A percentile compares a stretch with the other conserved stretches of the same genome.
These are phyloP conservation scores for Gloeopeniophorella convolvens DNA, from an alignment of 768 basidiomycete genomes.

Conservation along the genomic window DNA sequence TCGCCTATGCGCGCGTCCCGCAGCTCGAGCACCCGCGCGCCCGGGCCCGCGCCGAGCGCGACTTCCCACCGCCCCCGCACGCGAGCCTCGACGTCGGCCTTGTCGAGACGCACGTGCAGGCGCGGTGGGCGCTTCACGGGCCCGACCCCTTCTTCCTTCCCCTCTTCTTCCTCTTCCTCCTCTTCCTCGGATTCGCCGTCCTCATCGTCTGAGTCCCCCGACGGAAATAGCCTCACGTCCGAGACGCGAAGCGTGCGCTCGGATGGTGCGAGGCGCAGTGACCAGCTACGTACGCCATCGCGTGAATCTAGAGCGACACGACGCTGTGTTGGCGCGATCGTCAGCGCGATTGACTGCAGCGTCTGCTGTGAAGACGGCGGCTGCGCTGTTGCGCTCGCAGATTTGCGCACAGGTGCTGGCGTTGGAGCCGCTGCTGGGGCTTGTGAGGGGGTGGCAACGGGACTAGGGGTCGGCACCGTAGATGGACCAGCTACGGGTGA, in stretches of 20 bases:
- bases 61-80: slow-evolving; percentile 53
- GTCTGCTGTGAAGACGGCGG: slow-evolving; percentile 4
- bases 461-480: slow-evolving; percentile 13
- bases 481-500: slow-evolving; percentile 20
- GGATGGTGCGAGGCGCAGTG: slow-evolving; percentile 48
- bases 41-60: slow-evolving; percentile 50
- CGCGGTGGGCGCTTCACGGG: slow-evolving; percentile 21
- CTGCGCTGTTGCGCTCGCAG: slow-evolving; percentile 2
- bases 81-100: slow-evolving; percentile 40
- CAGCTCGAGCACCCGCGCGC: slow-evolving; percentile 50
- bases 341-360: slow-evolving; percentile 23
- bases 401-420: slow-evolving; percentile 16
- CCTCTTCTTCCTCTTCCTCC: slow-evolving; percentile 41
- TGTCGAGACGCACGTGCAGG: slow-evolving; percentile 56
- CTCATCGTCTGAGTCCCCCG: slow-evolving; percentile 58
- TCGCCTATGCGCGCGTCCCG: slow-evolving; percentile 33
- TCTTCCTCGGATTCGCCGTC: slow-evolving; percentile 47
- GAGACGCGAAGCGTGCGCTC: slow-evolving; percentile 53
- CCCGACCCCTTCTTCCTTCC: slow-evolving; percentile 32
- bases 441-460: no score
- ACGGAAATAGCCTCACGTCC: slow-evolving; percentile 47
- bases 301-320: slow-evolving; percentile 51
- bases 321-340: slow-evolving; percentile 47
- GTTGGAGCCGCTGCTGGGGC: slow-evolving; percentile 15
- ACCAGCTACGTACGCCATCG: slow-evolving; percentile 73